Conservation (phyloP, 2,329 filamentous ascomycete species). For the Ophiocordyceps camponoti-rufipedis region DNA sequence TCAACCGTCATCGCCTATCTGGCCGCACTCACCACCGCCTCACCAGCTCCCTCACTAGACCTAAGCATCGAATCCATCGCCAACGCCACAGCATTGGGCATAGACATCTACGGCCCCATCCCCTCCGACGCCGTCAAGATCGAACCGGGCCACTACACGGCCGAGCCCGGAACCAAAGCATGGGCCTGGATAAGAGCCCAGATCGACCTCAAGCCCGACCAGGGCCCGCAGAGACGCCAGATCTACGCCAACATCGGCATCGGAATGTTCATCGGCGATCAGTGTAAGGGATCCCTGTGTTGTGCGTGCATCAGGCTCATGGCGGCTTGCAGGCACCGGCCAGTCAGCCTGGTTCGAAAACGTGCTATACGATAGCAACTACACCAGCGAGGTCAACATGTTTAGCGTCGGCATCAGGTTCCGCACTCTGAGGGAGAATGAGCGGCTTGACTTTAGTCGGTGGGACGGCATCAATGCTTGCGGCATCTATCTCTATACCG, state of each 20-base stretch:
- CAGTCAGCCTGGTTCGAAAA: conserved; percentile 5
- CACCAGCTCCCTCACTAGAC: not conserved
- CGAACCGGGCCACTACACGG: conserved; percentile 5
- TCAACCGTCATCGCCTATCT: not conserved
- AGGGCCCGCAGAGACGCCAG: not conserved
- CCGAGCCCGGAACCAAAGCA: conserved; percentile 5
- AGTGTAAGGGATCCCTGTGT: conserved; percentile 2
- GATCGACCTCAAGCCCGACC: conserved; percentile 3
- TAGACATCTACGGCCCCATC: conserved; percentile 6
- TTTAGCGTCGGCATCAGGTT: conserved; percentile 6
- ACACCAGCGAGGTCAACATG: conserved; percentile 3
- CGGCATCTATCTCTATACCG: conserved; percentile 3
- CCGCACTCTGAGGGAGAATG: conserved; percentile 5
- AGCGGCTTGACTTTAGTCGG: conserved; percentile 6
- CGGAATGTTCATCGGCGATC: conserved; percentile 5
- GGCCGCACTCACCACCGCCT: not conserved
- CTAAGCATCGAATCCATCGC: not conserved
- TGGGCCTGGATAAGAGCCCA: conserved; percentile 7
- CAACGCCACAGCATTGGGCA: conserved; percentile 1
- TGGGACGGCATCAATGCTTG: conserved; percentile 4
- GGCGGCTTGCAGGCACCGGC: conserved; percentile 3
- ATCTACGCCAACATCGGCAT: conserved; percentile 6
- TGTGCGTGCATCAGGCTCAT: not conserved
- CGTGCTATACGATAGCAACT: conserved; percentile 4
- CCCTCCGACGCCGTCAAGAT: conserved; percentile 5